Percentiles rank a stretch among this genome's conserved stretches.
These are phyloP conservation scores for Fragilariopsis cylindrus DNA, from an alignment of 108 stramenopile genomes.

Conservation along the genomic window DNA sequence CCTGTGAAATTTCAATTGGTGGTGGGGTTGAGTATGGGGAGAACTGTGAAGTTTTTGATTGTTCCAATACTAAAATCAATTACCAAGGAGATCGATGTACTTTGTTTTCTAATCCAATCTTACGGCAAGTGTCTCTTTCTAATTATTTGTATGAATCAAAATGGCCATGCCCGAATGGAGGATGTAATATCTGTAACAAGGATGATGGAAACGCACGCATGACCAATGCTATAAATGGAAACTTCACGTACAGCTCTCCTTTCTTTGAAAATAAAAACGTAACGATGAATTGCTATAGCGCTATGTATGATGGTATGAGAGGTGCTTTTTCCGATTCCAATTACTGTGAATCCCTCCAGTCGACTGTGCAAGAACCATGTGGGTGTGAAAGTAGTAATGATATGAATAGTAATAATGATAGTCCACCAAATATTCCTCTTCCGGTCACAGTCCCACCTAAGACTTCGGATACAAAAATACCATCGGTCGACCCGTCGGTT, in stretches of 20 bases:
- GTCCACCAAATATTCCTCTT: too few species aligned
- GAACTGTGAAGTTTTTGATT: background rate
- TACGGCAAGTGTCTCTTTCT: background rate
- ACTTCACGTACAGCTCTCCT: background rate
- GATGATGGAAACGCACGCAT: background rate
- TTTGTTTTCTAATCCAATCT: background rate
- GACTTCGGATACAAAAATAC: too few species aligned
- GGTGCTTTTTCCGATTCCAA: background rate
- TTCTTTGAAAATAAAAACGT: background rate
- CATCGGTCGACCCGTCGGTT: too few species aligned
- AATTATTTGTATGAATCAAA: background rate
- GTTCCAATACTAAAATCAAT: background rate
- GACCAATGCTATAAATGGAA: background rate
- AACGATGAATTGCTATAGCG: background rate
- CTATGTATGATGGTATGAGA: background rate
- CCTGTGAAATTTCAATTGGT: background rate
- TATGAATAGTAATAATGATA: too few species aligned
- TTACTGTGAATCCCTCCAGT: background rate
- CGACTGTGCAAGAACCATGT: background rate
- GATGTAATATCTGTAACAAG: background rate
- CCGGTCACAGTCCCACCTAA: too few species aligned
- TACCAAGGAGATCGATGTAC: background rate
- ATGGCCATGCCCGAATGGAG: background rate
- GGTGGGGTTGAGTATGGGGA: background rate
- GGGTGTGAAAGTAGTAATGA: background rate